These are phyloP conservation scores for Glebionis coronaria DNA, from an alignment of 129 eudicot species.

Conservation along the genomic window DNA sequence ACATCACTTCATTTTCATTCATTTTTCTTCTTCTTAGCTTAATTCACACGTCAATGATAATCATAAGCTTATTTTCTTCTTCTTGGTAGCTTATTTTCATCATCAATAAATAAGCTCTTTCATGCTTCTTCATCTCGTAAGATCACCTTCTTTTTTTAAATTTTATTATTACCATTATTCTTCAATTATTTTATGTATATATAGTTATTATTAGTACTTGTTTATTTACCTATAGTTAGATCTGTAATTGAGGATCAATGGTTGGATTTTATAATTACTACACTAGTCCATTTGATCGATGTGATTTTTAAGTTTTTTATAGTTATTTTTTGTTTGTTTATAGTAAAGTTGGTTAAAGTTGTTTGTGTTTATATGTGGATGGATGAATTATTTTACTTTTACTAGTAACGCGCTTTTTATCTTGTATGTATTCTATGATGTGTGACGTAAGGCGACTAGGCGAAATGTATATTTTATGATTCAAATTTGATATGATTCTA, in stretches of 20 bases:
- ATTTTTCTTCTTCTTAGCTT: constrained; percentile 23
- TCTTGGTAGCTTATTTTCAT: constrained; percentile 6
- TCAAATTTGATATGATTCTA: too few species aligned
- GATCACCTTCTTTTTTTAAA: too few species aligned
- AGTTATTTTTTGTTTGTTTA: constrained; percentile 11
- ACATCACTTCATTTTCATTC: background rate
- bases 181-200: too few species aligned
- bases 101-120: background rate
- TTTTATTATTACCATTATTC: too few species aligned
- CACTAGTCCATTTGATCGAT: background rate
- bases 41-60: constrained; percentile 21
- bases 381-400: constrained; percentile 14
- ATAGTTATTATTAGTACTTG: too few species aligned
- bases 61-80: background rate
- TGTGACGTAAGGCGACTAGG: background rate
- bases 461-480: too few species aligned
- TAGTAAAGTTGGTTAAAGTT: constrained; percentile 8
- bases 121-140: background rate
- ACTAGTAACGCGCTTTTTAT: constrained; percentile 1
- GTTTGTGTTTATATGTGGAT: constrained; percentile 19
- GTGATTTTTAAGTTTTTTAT: too few species aligned
- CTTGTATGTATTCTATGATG: constrained; percentile 8
- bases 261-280: background rate
- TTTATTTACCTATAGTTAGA: too few species aligned
- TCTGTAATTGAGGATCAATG: background rate